Evolutionary conservation across 306 rosid genomes (phyloP).

Genomic region (Citrullus amarus): DNA sequence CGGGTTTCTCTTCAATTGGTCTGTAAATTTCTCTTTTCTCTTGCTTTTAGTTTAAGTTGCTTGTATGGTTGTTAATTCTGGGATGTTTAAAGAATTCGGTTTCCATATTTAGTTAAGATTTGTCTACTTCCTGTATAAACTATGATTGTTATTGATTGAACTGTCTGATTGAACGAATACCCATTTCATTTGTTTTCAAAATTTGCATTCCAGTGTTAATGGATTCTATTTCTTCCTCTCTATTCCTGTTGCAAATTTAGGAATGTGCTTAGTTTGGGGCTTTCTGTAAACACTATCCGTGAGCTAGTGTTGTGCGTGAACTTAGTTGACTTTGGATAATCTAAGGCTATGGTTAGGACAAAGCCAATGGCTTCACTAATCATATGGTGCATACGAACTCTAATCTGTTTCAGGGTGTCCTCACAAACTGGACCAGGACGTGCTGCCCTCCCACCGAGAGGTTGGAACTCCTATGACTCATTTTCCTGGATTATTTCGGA

Average conservation of each 20-base stretch:
- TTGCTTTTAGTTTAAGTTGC: background rate
- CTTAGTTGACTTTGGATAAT: no score
- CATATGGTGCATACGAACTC: background rate
- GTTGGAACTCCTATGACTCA: constrained; percentile 99
- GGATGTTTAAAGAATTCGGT: background rate
- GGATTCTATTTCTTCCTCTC: background rate
- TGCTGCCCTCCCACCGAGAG: constrained; percentile 78
- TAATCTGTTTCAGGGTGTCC: constrained; percentile 36
- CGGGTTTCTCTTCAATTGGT: background rate
- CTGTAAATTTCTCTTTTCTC: background rate
- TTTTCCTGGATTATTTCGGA: constrained; percentile 83
- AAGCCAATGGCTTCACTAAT: background rate
- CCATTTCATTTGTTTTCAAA: background rate
- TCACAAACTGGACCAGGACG: constrained; percentile 24
- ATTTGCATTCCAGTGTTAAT: background rate
- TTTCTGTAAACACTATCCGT: no score
- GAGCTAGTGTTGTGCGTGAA: no score
- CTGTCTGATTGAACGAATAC: background rate
- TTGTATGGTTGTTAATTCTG: background rate
- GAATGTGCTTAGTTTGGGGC: background rate
- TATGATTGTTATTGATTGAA: background rate
- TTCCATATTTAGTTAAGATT: background rate
- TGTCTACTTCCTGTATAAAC: background rate
- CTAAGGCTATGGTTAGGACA: background rate
- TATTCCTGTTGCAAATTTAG: background rate